These are phyloP conservation scores for Phlegmacium glaucopus DNA, from an alignment of 768 basidiomycete species.

Conservation along the genomic window DNA sequence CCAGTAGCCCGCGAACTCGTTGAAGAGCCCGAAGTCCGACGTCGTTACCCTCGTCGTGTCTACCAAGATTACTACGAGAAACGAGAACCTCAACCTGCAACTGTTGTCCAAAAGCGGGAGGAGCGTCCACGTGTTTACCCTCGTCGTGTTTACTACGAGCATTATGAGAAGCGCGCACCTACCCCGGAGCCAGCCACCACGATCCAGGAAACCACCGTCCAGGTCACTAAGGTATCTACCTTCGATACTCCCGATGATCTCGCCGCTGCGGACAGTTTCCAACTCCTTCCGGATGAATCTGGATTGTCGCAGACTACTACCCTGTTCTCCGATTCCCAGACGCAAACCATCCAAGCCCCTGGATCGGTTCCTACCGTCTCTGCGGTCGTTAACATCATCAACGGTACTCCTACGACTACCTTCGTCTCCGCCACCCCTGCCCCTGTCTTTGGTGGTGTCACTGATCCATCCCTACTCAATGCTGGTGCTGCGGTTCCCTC, in stretches of 20 bases:
- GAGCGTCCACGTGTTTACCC: conserved; percentile 21
- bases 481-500: too few relatives aligned
- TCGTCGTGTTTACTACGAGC: conserved; percentile 23
- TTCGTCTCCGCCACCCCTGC: conserved; percentile 5
- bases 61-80: conserved; percentile 28
- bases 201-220: too few relatives aligned
- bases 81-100: conserved; percentile 19
- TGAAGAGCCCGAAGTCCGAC: conserved; percentile 18
- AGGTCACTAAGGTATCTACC: not conserved
- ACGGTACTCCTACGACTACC: conserved; percentile 3
- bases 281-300: not conserved
- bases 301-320: not conserved
- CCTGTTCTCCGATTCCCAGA: conserved; percentile 2
- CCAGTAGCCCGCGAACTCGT: conserved; percentile 19
- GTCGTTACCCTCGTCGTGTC: conserved; percentile 27
- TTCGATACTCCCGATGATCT: not conserved
- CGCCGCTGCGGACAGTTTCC: conserved; percentile 1
- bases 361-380: not conserved
- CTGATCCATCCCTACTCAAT: too few relatives aligned
- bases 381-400: not conserved
- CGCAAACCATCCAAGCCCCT: not conserved
- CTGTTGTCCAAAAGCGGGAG: not conserved
- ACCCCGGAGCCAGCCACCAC: conserved; percentile 11
- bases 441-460: too few relatives aligned
- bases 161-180: conserved; percentile 29